phyloP scores from a whole-genome alignment of 1,139 yeast species.

The Eremothecium coryli region DNA sequence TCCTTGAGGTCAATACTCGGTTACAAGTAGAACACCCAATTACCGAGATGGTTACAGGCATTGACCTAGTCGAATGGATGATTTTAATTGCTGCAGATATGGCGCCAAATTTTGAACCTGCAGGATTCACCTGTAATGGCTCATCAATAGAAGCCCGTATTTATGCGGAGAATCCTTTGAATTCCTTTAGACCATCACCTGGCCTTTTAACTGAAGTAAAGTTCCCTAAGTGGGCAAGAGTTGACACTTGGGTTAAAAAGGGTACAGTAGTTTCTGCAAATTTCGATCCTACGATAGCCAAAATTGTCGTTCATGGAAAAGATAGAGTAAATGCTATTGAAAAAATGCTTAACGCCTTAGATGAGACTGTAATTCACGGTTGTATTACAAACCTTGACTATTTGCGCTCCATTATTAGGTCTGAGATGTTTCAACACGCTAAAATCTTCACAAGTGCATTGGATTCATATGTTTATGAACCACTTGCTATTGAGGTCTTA shows the following conservation, averaged over 20 bases:
- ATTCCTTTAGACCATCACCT: conserved; percentile 91
- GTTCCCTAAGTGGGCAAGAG: conserved; percentile 84
- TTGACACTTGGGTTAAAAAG: conserved; percentile 86
- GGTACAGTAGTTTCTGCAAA: conserved; percentile 90
- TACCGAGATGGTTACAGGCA: conserved; percentile 89
- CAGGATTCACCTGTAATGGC: conserved; percentile 59
- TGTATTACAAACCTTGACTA: conserved; percentile 86
- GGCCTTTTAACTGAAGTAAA: conserved; percentile 81
- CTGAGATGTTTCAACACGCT: conserved; percentile 75
- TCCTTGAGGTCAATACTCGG: conserved; percentile 92
- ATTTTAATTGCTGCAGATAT: conserved; percentile 78
- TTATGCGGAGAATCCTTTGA: conserved; percentile 93
- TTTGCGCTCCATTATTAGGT: conserved; percentile 72
- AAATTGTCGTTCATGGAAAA: conserved; percentile 87
- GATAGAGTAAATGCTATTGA: conserved; percentile 76
- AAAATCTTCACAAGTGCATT: conserved; percentile 78
- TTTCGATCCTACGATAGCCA: conserved; percentile 93
- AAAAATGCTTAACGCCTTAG: conserved; percentile 69
- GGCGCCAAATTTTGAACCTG: conserved; percentile 61
- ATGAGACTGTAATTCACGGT: conserved; percentile 81
- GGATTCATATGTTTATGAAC: conserved; percentile 70
- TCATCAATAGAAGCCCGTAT: conserved; percentile 95
- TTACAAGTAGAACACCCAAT: conserved; percentile 97
- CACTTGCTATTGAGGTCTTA: conserved; percentile 75
- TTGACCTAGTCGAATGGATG: conserved; percentile 97